Percentiles rank a stretch among this genome's conserved stretches.
Conservation (phyloP, 768 basidiomycete genomes). For the Sporobolomyces pararoseus region DNA sequence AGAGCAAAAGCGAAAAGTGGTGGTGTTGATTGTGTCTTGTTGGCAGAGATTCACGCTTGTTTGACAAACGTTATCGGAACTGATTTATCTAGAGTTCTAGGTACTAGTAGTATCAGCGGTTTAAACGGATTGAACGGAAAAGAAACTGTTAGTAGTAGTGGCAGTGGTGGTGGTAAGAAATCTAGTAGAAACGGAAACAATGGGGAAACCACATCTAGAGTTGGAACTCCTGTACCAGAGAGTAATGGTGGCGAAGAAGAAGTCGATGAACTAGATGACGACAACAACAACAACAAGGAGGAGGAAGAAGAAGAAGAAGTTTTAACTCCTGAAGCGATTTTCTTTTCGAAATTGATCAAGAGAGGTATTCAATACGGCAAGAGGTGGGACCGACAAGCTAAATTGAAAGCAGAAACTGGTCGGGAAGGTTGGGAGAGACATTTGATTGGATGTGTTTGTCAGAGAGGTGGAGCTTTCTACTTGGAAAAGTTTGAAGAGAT, state of each 20-base stretch:
- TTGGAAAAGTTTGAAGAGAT: conserved; percentile 40
- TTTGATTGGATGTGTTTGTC: conserved; percentile 43
- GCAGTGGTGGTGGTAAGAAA: background rate
- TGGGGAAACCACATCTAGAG: conserved; percentile 8
- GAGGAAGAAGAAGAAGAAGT: conserved; percentile 1
- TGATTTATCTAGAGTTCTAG: conserved; percentile 56
- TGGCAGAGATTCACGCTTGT: conserved; percentile 82
- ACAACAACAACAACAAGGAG: too few species aligned
- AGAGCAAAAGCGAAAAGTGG: background rate
- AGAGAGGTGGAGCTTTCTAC: conserved; percentile 40
- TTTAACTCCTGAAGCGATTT: conserved; percentile 6
- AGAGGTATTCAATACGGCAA: conserved; percentile 40
- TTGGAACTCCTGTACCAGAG: background rate
- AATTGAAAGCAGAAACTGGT: conserved; percentile 39
- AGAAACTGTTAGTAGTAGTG: background rate
- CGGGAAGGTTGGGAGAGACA: conserved; percentile 44
- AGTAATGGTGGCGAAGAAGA: too few species aligned
- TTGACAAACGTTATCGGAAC: conserved; percentile 78
- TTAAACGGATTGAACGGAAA: background rate
- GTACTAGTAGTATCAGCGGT: conserved; percentile 15
- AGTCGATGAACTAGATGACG: conserved; percentile 24
- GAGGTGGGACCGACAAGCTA: conserved; percentile 44
- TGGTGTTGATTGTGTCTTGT: conserved; percentile 64
- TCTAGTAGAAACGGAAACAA: too few species aligned
- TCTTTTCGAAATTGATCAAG: conserved; percentile 31